Evolutionary conservation across 768 basidiomycete genomes (phyloP).

Genomic region (Dentipellis fragilis): DNA sequence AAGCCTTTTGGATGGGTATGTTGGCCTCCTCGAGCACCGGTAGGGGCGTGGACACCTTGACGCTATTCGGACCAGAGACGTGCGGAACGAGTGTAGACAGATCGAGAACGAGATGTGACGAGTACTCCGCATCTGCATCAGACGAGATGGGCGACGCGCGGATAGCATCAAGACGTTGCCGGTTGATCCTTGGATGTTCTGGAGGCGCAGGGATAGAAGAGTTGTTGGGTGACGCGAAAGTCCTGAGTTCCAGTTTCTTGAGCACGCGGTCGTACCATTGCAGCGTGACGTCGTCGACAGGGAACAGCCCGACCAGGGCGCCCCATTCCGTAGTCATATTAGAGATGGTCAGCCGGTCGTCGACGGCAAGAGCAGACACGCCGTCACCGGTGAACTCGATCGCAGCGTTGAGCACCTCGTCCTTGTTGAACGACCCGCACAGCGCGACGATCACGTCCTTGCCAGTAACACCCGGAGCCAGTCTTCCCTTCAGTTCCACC

Average conservation of each 20-base stretch:
- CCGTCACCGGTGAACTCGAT: slow-evolving; percentile 95
- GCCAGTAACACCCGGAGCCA: slow-evolving; percentile 87
- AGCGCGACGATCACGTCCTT: slow-evolving; percentile 98
- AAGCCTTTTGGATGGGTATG: slow-evolving; percentile 91
- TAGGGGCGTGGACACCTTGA: slow-evolving; percentile 92
- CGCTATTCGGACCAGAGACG: slow-evolving; percentile 95
- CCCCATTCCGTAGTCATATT: slow-evolving; percentile 99
- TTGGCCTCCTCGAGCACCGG: slow-evolving; percentile 65
- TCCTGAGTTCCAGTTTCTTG: slow-evolving; percentile 63
- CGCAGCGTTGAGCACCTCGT: slow-evolving; percentile 94
- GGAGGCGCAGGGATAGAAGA: slow-evolving; percentile 58
- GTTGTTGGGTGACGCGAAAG: slow-evolving; percentile 46
- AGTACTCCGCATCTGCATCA: slow-evolving; percentile 71
- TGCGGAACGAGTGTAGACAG: slow-evolving; percentile 91
- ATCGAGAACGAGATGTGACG: slow-evolving; percentile 84
- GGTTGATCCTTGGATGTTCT: slow-evolving; percentile 81
- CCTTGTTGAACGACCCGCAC: slow-evolving; percentile 90
- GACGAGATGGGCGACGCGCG: slow-evolving; percentile 45
- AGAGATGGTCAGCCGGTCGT: slow-evolving; percentile 92
- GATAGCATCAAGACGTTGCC: slow-evolving; percentile 55
- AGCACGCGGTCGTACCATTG: slow-evolving; percentile 79
- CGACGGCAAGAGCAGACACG: slow-evolving; percentile 63
- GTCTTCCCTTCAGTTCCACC: slow-evolving; percentile 76
- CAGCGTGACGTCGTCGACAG: slow-evolving; percentile 73
- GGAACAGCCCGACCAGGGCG: slow-evolving; percentile 91